A percentile compares a stretch with the other conserved stretches of the same genome.
These are phyloP conservation scores for Apiospora malaysiana DNA, from an alignment of 2,329 filamentous ascomycete species.

Conservation along the genomic window DNA sequence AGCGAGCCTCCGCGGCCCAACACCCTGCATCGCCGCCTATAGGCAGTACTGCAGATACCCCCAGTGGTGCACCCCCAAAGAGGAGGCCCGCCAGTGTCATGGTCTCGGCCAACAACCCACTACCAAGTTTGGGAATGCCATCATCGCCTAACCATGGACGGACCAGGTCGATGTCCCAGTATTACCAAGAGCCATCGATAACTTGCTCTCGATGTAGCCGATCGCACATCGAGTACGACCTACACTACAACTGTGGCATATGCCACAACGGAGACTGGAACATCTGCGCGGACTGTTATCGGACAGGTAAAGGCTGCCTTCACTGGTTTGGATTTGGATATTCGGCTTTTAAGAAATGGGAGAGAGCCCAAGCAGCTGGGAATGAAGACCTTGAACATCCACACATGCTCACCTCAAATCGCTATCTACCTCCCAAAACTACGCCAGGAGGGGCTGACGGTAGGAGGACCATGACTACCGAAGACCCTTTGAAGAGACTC, in stretches of 20 bases:
- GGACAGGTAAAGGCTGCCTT: conserved; percentile 75
- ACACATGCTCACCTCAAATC: conserved; percentile 64
- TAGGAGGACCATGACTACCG: conserved; percentile 63
- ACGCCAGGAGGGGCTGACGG: conserved; percentile 60
- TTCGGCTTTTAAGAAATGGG: conserved; percentile 71
- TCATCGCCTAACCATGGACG: conserved; percentile 45
- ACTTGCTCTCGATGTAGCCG: conserved; percentile 74
- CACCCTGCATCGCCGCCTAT: conserved; percentile 26
- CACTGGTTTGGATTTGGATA: conserved; percentile 90
- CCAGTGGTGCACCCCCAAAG: conserved; percentile 29
- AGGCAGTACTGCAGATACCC: conserved; percentile 31
- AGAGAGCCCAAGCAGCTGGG: conserved; percentile 52
- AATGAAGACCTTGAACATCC: conserved; percentile 51
- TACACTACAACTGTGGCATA: conserved; percentile 81
- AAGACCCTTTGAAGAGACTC: conserved; percentile 71
- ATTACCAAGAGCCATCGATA: conserved; percentile 74
- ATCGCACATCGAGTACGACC: conserved; percentile 78
- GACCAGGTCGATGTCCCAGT: conserved; percentile 47
- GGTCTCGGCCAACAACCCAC: conserved; percentile 42
- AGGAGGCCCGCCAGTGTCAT: conserved; percentile 48
- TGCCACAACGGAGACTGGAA: conserved; percentile 78
- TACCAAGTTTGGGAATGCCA: conserved; percentile 40
- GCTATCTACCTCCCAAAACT: conserved; percentile 58
- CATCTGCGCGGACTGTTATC: conserved; percentile 83
- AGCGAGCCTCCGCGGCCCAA: conserved; percentile 38